A percentile compares a stretch with the other conserved stretches of the same genome.
Evolutionary conservation across 805 yeast species (phyloP).

Genomic region (Ogataea siamensis): DNA sequence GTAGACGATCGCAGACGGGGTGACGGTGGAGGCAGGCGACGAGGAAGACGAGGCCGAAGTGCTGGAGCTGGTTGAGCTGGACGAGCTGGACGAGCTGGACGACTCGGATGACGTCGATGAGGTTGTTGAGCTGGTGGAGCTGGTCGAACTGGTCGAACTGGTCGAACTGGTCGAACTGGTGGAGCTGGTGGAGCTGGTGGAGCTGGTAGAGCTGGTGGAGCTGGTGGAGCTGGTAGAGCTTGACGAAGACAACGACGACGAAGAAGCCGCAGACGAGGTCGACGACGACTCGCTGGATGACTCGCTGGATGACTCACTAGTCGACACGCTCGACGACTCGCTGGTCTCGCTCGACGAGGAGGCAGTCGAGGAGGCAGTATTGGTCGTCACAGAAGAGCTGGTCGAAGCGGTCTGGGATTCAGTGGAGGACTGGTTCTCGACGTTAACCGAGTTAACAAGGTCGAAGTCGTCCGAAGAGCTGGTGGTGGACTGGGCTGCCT

Average conservation of each 20-base stretch:
- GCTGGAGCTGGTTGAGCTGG: conserved; percentile 4
- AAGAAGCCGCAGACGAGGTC: neutral
- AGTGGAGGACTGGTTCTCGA: conserved; percentile 4
- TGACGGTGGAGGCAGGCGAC: conserved; percentile 27
- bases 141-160: conserved; percentile 14
- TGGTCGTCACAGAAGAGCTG: no score
- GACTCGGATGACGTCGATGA: conserved; percentile 3
- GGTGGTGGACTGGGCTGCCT: conserved; percentile 1
- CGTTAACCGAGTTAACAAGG: neutral
- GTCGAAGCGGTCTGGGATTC: conserved; percentile 5
- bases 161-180: conserved; percentile 19
- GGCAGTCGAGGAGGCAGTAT: no score
- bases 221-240: conserved; percentile 1
- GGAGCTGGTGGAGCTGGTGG: no score
- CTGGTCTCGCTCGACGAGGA: neutral
- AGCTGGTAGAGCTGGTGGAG: neutral
- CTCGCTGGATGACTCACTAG: no score
- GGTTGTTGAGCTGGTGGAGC: conserved; percentile 4
- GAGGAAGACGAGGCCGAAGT: conserved; percentile 28
- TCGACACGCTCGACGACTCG: no score
- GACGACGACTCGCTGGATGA: no score
- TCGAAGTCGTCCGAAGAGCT: conserved; percentile 8
- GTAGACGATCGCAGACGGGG: conserved; percentile 65
- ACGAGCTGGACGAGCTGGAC: conserved; percentile 4
- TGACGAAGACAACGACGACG: neutral